These are phyloP conservation scores for Mortierella sp. DNA, from an alignment of 371 early-diverging fungal species.

Conservation along the genomic window DNA sequence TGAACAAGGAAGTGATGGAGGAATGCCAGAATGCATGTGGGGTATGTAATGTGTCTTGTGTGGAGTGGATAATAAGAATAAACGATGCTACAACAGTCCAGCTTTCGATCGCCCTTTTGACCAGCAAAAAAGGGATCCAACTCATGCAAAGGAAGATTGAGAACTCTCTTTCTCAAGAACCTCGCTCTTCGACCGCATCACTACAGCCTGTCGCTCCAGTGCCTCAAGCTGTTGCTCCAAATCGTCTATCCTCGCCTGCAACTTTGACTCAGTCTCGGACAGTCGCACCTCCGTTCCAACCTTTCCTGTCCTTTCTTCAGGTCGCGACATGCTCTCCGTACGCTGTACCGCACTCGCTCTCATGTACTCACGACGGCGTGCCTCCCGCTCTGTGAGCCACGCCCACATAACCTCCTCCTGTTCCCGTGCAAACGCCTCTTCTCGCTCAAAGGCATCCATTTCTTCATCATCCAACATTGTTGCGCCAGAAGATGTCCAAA, in stretches of 20 bases:
- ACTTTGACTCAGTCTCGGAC: constrained; percentile 13
- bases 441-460: no score
- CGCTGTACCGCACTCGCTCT: neutral
- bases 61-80: no score
- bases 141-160: no score
- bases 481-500: neutral
- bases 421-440: constrained; percentile 17
- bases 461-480: neutral
- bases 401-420: constrained; percentile 56
- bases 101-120: no score
- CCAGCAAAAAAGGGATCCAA: no score
- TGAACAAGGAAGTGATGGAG: no score
- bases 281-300: neutral
- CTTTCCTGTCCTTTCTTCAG: neutral
- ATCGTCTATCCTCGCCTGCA: constrained; percentile 32
- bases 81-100: no score
- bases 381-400: constrained; percentile 49
- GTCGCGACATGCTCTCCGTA: neutral
- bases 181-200: constrained; percentile 1
- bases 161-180: constrained; percentile 8
- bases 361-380: constrained; percentile 21
- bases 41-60: neutral
- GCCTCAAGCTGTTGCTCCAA: constrained; percentile 38
- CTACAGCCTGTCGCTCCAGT: constrained; percentile 15
- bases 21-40: no score